Evolutionary conservation across 2,329 filamentous ascomycete genomes (phyloP).

Genomic region (Cladosporium cucumerinum): DNA sequence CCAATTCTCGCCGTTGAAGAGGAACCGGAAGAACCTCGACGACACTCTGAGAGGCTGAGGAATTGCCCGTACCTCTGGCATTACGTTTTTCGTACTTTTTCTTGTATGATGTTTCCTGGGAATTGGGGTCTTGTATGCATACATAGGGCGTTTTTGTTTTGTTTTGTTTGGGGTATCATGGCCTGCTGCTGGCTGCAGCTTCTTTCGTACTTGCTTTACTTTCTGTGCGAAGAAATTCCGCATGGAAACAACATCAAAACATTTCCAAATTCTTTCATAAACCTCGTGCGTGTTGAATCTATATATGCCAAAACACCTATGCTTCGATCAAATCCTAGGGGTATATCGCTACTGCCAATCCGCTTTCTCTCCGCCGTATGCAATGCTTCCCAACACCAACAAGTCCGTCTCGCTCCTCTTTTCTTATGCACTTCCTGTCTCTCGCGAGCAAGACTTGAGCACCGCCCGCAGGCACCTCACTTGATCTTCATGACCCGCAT

Average conservation of each 20-base stretch:
- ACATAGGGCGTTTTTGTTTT: not conserved
- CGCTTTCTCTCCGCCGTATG: not conserved
- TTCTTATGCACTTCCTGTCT: not conserved
- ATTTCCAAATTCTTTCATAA: not conserved
- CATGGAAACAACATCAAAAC: not conserved
- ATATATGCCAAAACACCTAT: not conserved
- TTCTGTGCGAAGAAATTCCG: not conserved
- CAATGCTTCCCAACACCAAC: not conserved
- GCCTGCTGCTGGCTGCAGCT: not conserved
- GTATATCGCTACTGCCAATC: constrained; percentile 5
- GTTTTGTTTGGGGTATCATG: too few species aligned
- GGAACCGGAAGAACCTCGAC: constrained; percentile 31
- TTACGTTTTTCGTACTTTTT: constrained; percentile 9
- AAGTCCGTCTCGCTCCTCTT: not conserved
- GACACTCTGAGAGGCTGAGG: constrained; percentile 31
- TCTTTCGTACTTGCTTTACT: not conserved
- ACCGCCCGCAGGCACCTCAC: constrained; percentile 18
- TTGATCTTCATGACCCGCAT: constrained; percentile 37
- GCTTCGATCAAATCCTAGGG: not conserved
- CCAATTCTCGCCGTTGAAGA: constrained; percentile 38
- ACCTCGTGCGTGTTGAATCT: not conserved
- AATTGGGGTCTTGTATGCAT: not conserved
- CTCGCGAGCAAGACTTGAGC: not conserved
- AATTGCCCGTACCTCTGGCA: too few species aligned
- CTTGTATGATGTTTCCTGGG: not conserved